Evolutionary conservation across 495 filamentous ascomycete species (phyloP).

Genomic region (Halenospora varia): DNA sequence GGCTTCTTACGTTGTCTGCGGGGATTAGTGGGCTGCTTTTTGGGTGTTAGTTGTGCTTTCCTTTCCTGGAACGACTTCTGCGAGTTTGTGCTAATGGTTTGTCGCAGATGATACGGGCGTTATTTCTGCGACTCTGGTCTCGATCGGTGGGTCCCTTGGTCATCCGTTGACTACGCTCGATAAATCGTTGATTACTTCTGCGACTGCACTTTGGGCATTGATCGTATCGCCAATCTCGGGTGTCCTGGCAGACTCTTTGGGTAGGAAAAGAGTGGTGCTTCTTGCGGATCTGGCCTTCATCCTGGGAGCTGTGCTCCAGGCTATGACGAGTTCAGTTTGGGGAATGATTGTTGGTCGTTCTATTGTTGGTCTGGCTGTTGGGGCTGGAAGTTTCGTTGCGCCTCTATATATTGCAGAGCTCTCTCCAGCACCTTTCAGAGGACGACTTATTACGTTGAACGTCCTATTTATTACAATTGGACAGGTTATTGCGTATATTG

Average conservation of each 20-base stretch:
- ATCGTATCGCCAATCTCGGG: conserved; percentile 73
- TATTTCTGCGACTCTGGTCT: conserved; percentile 83
- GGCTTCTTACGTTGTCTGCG: conserved; percentile 73
- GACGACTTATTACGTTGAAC: conserved; percentile 72
- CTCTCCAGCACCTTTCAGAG: conserved; percentile 68
- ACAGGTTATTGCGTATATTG: conserved; percentile 79
- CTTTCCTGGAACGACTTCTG: conserved; percentile 10
- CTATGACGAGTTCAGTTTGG: conserved; percentile 54
- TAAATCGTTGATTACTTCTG: conserved; percentile 80
- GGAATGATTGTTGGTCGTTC: conserved; percentile 76
- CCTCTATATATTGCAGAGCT: conserved; percentile 87
- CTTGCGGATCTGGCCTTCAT: conserved; percentile 76
- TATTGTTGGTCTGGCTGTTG: conserved; percentile 79
- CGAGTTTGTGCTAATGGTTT: background rate
- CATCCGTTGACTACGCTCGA: conserved; percentile 66
- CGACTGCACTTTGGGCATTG: conserved; percentile 76
- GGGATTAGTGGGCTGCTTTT: conserved; percentile 85
- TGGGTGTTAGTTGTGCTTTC: conserved; percentile 74
- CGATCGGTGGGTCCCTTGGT: conserved; percentile 72
- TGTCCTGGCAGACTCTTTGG: conserved; percentile 66
- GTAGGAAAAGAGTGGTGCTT: conserved; percentile 74
- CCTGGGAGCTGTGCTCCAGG: conserved; percentile 69
- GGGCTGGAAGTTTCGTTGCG: conserved; percentile 75
- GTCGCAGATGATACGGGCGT: conserved; percentile 75
- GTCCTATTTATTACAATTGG: conserved; percentile 80